Evolutionary conservation across 2,329 filamentous ascomycete genomes (phyloP).

Genomic region (Penicillium sp.): DNA sequence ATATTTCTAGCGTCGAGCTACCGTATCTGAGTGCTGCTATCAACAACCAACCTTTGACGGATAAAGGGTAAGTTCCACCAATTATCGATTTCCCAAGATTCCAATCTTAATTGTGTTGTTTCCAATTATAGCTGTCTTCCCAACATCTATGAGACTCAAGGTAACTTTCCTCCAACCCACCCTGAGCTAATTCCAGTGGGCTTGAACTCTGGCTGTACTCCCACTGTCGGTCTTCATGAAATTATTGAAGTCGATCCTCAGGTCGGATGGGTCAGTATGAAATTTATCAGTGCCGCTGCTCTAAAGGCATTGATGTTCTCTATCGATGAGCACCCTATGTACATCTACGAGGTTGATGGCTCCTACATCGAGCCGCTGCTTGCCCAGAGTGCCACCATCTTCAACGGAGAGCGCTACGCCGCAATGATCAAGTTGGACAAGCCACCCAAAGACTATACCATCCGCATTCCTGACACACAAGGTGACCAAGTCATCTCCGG

Average conservation of each 20-base stretch:
- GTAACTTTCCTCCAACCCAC: slow-evolving; percentile 28
- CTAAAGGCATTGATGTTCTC: slow-evolving; percentile 38
- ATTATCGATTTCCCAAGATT: too few relatives aligned
- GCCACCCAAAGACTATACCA: slow-evolving; percentile 41
- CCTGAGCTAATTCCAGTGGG: slow-evolving; percentile 23
- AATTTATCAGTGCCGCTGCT: slow-evolving; percentile 40
- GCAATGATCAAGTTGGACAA: slow-evolving; percentile 50
- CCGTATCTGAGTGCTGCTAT: slow-evolving; percentile 25
- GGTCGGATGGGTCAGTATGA: slow-evolving; percentile 38
- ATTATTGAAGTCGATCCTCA: slow-evolving; percentile 37
- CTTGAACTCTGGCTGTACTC: slow-evolving; percentile 27
- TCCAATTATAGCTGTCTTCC: slow-evolving; percentile 24
- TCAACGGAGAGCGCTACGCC: slow-evolving; percentile 46
- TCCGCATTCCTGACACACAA: slow-evolving; percentile 54
- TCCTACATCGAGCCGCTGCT: slow-evolving; percentile 46
- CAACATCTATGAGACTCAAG: slow-evolving; percentile 27
- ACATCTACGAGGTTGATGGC: slow-evolving; percentile 51
- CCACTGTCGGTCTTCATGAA: slow-evolving; percentile 25
- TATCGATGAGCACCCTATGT: slow-evolving; percentile 51
- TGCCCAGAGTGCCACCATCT: slow-evolving; percentile 38
- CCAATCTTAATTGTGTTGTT: neutral
- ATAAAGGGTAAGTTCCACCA: slow-evolving; percentile 34
- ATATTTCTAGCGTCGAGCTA: slow-evolving; percentile 43
- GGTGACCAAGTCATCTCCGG: slow-evolving; percentile 59
- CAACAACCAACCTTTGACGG: slow-evolving; percentile 28